Base-by-base conservation (phyloP, 495 filamentous ascomycete genomes). In the Umbilicaria muhlenbergii region DNA sequence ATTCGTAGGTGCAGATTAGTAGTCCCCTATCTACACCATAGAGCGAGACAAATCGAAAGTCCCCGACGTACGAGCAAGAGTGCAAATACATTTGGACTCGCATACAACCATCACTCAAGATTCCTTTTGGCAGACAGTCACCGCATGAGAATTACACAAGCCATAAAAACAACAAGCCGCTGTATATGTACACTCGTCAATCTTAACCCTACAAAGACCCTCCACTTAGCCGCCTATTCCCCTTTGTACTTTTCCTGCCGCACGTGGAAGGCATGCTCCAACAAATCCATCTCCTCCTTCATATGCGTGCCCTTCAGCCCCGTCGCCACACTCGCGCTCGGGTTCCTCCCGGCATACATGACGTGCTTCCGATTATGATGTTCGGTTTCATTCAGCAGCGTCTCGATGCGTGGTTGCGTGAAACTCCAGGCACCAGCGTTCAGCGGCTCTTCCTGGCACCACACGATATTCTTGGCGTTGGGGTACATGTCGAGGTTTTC, bases 341-440 rank as follows among this genome's bases (percentile, higher is more conserved):
- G 87, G 56, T 81, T 73, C 54, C 91, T 78, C 54, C 91, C 91
- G 36, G 91, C 91, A 65, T 98, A 98, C 77, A 93, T 81, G 55
- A 94, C 86, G 66, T 96, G 87, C 62, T 91, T 87, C 52, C 80
- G 74, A 65, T 88, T 75, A 67, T 98, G 92, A 63, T 91, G 69
- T 64, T 89, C 58, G 3, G 91, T 95, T 45, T 84, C 57, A 69
- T 95, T 95, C 41, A 98, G 70, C 55, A 96, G 64, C 17, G 87
- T 96, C 75, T 98, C 92, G 49, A 98, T 82, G 56, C 92, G 79
- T 15, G 91, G 91, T 67, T 98, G 91, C 31, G 78, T 81, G 72
- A 84, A 96, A 59, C 75, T 82, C 91, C 91, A 98, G 34, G 80
- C 81, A 57, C 91, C 91, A 13, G 91, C 91, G 58, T 98, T 98